phyloP scores from a whole-genome alignment of 768 basidiomycete genomes.

The Tubosaeta brunneosetosa region DNA sequence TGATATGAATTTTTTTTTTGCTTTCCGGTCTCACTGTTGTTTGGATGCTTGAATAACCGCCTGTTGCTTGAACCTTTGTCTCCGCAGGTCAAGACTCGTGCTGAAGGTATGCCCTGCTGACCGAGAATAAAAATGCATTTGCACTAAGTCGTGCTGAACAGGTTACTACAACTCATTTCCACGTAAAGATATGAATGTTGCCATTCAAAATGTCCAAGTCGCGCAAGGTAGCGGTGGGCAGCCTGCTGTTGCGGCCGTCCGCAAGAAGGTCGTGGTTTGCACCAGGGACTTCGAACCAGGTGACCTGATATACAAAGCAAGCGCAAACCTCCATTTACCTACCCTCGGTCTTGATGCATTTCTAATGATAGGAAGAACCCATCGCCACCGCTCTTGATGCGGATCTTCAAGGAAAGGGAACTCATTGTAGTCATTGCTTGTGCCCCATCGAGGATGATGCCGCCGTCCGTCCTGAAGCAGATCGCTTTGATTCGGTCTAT shows the following conservation, averaged over 20 bases:
- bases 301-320: conserved; percentile 74
- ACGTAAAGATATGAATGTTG: conserved; percentile 64
- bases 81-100: conserved; percentile 56
- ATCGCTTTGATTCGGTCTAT: conserved; percentile 57
- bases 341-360: conserved; percentile 2
- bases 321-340: neutral
- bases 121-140: conserved; percentile 3
- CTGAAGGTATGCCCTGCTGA: conserved; percentile 63
- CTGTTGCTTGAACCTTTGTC: conserved; percentile 7
- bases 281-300: conserved; percentile 65
- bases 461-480: conserved; percentile 43
- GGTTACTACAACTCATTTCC: conserved; percentile 79
- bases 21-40: conserved; percentile 17
- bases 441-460: conserved; percentile 46
- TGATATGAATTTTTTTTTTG: conserved; percentile 52
- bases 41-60: conserved; percentile 14
- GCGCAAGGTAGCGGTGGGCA: conserved; percentile 15
- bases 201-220: conserved; percentile 40
- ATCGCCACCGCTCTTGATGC: conserved; percentile 66
- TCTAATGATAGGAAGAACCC: conserved; percentile 59
- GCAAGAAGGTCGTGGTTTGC: conserved; percentile 54
- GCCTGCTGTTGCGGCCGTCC: conserved; percentile 21
- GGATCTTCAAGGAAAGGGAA: conserved; percentile 64
- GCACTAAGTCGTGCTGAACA: conserved; percentile 30
- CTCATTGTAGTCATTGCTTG: conserved; percentile 72